Evolutionary conservation across 345 rosid genomes (phyloP), one percentile per base, ranked within the genome.

Genomic region (Brassica incana): DNA sequence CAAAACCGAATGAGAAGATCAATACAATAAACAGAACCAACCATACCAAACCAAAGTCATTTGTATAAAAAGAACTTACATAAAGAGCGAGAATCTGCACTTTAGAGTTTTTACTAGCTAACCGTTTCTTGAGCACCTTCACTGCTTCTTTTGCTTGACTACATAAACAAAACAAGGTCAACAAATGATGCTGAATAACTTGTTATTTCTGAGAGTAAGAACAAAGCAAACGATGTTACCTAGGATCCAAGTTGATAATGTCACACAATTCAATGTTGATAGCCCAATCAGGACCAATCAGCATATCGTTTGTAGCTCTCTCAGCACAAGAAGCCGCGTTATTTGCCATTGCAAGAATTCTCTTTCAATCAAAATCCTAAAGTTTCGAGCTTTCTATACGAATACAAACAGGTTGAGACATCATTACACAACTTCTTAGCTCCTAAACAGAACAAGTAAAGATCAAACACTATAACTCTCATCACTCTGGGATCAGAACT

Each of bases 241-340:
- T 52, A 86, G 93, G 92, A 81, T 95, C 91, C 89, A 89, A 87
- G 88, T 92, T 89, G 80, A 95, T 86, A 76, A 91, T 79, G 83
- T 95, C 99, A 54, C 99, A 95, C 11, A 95, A 75, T 86, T 95
- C 99, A 18, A 95, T 88, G 88, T 89, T 95, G 74, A 95, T 77
- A 50, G 97, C 97, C 99, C 99, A 95, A 70, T 95, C 99, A 0
- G 99, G 99, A 75, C 94, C 94, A 63, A 90, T 87, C 83, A 95
- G 76, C 89, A 86, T 86, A 81, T 93, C 98, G 76, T 86, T 93
- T 0, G 99, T 95, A 10, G 98, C 98, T 83, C 97, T 91, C 86
- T 95, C 99, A 25, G 95, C 99, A 76, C 90, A 91, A 11, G 92
- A 82, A 33, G 92, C 89, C 9, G 86, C 98, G 65, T 74, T 88